A percentile compares a stretch with the other conserved stretches of the same genome.
Conservation (phyloP, 257 asterid species). For the Nicotiana tabacum region DNA sequence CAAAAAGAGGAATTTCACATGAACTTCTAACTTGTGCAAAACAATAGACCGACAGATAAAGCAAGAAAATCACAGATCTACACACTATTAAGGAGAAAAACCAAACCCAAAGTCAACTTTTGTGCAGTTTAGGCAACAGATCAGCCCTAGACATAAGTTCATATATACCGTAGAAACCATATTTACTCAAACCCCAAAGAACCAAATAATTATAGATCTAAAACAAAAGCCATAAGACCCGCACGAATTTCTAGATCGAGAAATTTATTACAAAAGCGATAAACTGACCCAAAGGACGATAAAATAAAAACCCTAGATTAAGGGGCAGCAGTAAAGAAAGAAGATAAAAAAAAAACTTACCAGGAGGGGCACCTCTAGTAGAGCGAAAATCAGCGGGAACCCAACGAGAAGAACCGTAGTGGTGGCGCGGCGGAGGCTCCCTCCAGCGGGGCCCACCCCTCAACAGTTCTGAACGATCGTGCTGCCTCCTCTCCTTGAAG, state of each 20-base stretch:
- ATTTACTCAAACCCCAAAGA: background rate
- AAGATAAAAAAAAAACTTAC: constrained; percentile 31
- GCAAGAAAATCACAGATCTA: constrained; percentile 29
- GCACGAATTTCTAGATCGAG: background rate
- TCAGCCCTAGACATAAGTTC: constrained; percentile 28
- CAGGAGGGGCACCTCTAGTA: constrained; percentile 52
- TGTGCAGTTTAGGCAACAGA: constrained; percentile 30
- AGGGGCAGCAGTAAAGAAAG: background rate
- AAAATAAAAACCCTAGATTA: constrained; percentile 9
- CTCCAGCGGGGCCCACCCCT: constrained; percentile 69
- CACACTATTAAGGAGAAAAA: background rate
- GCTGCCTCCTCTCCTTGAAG: constrained; percentile 64
- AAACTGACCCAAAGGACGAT: background rate
- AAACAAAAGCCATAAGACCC: background rate
- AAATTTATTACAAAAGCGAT: background rate
- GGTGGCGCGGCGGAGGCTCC: constrained; percentile 46
- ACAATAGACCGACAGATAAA: background rate
- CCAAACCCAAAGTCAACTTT: constrained; percentile 8
- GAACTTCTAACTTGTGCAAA: background rate
- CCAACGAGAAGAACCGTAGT: constrained; percentile 51
- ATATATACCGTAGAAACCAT: background rate
- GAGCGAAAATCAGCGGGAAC: constrained; percentile 55
- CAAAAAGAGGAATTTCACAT: background rate
- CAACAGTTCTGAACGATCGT: constrained; percentile 69
- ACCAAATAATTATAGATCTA: background rate